phyloP scores from a whole-genome alignment of 1,284 basidiomycete genomes.

The Xanthoconium separans region DNA sequence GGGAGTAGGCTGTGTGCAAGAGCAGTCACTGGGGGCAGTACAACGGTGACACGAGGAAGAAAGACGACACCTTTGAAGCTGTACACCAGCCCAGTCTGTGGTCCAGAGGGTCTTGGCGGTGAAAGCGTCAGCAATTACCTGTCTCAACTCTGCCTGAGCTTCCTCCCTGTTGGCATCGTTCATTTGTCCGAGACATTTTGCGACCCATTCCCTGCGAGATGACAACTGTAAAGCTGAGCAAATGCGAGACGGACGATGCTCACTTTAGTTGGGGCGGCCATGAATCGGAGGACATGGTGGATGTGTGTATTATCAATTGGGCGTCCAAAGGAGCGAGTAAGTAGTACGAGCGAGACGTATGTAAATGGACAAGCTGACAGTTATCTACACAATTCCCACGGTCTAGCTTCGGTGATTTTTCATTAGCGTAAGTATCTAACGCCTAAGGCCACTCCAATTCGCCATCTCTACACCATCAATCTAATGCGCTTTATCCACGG shows the following conservation, averaged over 20 bases:
- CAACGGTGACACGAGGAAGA: conserved; percentile 1
- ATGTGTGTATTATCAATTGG: conserved; percentile 7
- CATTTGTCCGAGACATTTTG: conserved; percentile 79
- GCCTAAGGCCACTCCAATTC: conserved; percentile 20
- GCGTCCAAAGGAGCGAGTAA: neutral
- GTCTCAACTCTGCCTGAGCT: conserved; percentile 78
- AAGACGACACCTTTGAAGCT: conserved; percentile 68
- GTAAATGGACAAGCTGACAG: conserved; percentile 4
- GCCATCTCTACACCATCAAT: conserved; percentile 8
- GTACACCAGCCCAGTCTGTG: conserved; percentile 82
- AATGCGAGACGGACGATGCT: conserved; percentile 3
- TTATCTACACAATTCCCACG: conserved; percentile 23
- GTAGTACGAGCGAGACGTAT: conserved; percentile 1
- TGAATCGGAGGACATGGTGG: conserved; percentile 56
- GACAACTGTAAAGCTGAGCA: conserved; percentile 2
- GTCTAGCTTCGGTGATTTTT: conserved; percentile 3
- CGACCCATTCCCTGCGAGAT: conserved; percentile 74
- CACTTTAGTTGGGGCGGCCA: conserved; percentile 68
- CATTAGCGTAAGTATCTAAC: conserved; percentile 32
- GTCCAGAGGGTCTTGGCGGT: conserved; percentile 79
- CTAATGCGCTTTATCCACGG: conserved; percentile 44
- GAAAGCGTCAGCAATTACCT: conserved; percentile 85
- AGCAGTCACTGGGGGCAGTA: conserved; percentile 24
- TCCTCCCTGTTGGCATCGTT: conserved; percentile 72
- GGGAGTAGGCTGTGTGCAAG: conserved; percentile 53